Conservation (phyloP, 495 filamentous ascomycete species). For the Daldinia concentrica region DNA sequence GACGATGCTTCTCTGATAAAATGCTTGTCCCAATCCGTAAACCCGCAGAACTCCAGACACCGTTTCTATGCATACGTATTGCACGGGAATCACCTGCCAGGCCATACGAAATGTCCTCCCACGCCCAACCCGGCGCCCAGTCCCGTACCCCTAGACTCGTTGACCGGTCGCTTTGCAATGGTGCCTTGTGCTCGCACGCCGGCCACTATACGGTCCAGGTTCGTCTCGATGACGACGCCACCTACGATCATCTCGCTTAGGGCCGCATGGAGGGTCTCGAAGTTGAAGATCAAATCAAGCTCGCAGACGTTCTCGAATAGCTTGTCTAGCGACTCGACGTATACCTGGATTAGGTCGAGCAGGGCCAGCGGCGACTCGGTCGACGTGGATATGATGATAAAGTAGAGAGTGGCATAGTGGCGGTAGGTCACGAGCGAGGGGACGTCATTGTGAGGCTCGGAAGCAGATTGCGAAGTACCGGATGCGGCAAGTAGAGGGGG, state of each 20-base stretch:
- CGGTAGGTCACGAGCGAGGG: slow-evolving; percentile 98
- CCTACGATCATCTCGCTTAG: slow-evolving; percentile 96
- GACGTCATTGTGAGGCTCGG: slow-evolving; percentile 78
- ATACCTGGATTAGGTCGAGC: slow-evolving; percentile 96
- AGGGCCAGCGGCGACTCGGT: slow-evolving; percentile 95
- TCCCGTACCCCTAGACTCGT: slow-evolving; percentile 56
- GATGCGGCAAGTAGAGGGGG: slow-evolving; percentile 61
- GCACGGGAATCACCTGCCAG: slow-evolving; percentile 55
- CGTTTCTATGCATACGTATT: background rate
- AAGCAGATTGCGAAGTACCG: slow-evolving; percentile 64
- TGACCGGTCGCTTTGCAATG: slow-evolving; percentile 75
- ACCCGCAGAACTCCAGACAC: slow-evolving; percentile 26
- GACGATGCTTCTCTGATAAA: slow-evolving; percentile 19
- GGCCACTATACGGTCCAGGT: slow-evolving; percentile 83
- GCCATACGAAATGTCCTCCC: slow-evolving; percentile 68
- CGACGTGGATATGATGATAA: slow-evolving; percentile 97
- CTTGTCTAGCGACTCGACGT: slow-evolving; percentile 92
- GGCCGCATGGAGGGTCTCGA: slow-evolving; percentile 92
- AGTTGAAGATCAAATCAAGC: slow-evolving; percentile 97
- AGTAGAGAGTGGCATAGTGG: slow-evolving; percentile 97
- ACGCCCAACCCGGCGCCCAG: slow-evolving; percentile 59
- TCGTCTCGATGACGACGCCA: slow-evolving; percentile 94
- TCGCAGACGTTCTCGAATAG: slow-evolving; percentile 99
- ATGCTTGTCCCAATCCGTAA: slow-evolving; percentile 32
- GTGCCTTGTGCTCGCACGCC: slow-evolving; percentile 83